Conservation (phyloP, 306 rosid genomes). For the Cyamopsis tetragonoloba region DNA sequence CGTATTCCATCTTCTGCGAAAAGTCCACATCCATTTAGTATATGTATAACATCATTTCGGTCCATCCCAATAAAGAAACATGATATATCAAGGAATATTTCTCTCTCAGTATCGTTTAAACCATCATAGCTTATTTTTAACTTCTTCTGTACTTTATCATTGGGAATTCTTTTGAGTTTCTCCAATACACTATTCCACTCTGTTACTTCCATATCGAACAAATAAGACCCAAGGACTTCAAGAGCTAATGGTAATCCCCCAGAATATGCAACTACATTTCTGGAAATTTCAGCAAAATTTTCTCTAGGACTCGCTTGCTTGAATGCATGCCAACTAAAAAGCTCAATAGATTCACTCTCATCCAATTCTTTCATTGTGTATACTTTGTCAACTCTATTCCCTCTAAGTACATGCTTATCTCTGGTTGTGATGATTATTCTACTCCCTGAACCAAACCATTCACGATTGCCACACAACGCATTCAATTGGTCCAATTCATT, state of each 20-base stretch:
- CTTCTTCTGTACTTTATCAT: constrained; percentile 1
- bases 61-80: constrained; percentile 16
- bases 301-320: not conserved
- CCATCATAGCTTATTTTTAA: constrained; percentile 6
- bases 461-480: not conserved
- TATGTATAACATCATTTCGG: not conserved
- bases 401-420: not conserved
- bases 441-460: constrained; percentile 10
- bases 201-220: not conserved
- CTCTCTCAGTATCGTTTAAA: not conserved
- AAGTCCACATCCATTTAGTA: not conserved
- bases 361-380: not conserved
- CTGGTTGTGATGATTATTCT: not conserved
- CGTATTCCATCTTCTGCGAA: not conserved
- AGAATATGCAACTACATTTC: not conserved
- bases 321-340: constrained; percentile 15
- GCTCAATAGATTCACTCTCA: not conserved
- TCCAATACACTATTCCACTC: not conserved
- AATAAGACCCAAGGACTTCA: constrained; percentile 14
- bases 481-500: not conserved
- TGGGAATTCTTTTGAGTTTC: not conserved
- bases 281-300: not conserved
- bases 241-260: constrained; percentile 21
- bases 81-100: constrained; percentile 24
- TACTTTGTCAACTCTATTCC: not conserved